phyloP scores from a whole-genome alignment of 805 yeast genomes.

The Myxozyma melibiosi region DNA sequence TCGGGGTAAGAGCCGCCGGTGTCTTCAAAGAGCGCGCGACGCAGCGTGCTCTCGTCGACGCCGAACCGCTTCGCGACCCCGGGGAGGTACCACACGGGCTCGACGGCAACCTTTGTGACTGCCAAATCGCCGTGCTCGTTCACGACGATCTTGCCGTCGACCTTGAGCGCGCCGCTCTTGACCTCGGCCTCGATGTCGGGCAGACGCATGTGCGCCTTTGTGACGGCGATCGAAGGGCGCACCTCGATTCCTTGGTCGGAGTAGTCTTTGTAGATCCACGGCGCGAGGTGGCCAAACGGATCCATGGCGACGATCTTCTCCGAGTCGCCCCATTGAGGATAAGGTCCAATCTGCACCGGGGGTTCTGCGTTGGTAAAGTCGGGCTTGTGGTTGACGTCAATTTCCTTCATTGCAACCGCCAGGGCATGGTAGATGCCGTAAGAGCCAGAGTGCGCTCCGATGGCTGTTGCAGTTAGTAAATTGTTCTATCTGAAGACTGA shows the following conservation, averaged over 20 bases:
- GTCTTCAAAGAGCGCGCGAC: constrained; percentile 65
- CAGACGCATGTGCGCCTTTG: constrained; percentile 65
- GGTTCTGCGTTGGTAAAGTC: constrained; percentile 68
- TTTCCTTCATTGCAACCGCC: constrained; percentile 62
- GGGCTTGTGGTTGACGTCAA: constrained; percentile 55
- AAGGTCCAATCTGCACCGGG: constrained; percentile 56
- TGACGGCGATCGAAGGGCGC: constrained; percentile 66
- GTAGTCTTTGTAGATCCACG: constrained; percentile 55
- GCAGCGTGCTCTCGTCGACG: constrained; percentile 56
- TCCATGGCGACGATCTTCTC: constrained; percentile 66
- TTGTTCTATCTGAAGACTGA: not conserved
- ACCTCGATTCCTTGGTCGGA: constrained; percentile 51
- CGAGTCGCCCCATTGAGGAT: constrained; percentile 57
- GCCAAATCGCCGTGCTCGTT: constrained; percentile 63
- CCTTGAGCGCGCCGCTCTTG: constrained; percentile 52
- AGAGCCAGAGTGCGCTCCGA: constrained; percentile 68
- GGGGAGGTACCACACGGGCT: constrained; percentile 72
- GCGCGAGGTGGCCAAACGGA: constrained; percentile 68
- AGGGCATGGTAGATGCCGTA: constrained; percentile 66
- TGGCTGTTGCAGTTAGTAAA: constrained; percentile 32
- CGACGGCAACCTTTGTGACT: constrained; percentile 66
- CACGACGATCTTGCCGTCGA: constrained; percentile 63
- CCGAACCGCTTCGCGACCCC: constrained; percentile 67
- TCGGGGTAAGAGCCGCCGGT: constrained; percentile 75
- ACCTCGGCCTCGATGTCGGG: constrained; percentile 62